A percentile compares a stretch with the other conserved stretches of the same genome.
These are phyloP conservation scores for Melampsora occidentalis DNA, from an alignment of 1,284 basidiomycete genomes.

Conservation along the genomic window DNA sequence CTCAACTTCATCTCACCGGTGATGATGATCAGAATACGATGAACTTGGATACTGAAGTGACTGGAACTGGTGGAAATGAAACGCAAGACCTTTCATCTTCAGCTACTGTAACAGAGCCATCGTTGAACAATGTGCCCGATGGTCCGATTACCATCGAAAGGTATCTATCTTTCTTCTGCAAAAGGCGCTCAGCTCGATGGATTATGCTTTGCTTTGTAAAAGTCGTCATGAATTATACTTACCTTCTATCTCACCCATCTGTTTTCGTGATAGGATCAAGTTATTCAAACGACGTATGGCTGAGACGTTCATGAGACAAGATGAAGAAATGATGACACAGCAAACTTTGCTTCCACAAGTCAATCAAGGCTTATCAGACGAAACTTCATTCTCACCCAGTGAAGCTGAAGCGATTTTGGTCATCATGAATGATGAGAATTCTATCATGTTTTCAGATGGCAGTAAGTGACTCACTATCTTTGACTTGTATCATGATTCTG, in stretches of 20 bases:
- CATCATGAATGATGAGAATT: slow-evolving; percentile 74
- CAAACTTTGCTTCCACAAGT: slow-evolving; percentile 69
- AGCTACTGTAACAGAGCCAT: not conserved
- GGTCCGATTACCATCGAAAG: slow-evolving; percentile 22
- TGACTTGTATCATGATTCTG: not conserved
- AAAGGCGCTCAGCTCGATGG: slow-evolving; percentile 9
- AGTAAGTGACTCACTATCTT: slow-evolving; percentile 47
- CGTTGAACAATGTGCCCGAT: not conserved
- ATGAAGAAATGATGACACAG: slow-evolving; percentile 67
- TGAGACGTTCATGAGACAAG: slow-evolving; percentile 66
- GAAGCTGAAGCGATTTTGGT: slow-evolving; percentile 65
- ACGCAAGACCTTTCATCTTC: slow-evolving; percentile 18
- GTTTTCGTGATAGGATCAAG: slow-evolving; percentile 60
- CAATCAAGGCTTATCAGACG: slow-evolving; percentile 71
- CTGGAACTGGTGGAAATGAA: slow-evolving; percentile 9
- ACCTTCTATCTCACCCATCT: slow-evolving; percentile 19
- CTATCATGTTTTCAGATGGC: slow-evolving; percentile 81
- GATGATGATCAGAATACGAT: slow-evolving; percentile 5
- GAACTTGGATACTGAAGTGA: slow-evolving; percentile 11
- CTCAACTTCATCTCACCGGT: slow-evolving; percentile 49
- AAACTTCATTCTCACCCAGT: slow-evolving; percentile 69
- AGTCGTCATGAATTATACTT: slow-evolving; percentile 17
- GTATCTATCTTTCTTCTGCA: slow-evolving; percentile 19
- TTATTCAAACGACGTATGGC: slow-evolving; percentile 75
- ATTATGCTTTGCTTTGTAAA: not conserved